Evolutionary conservation across 352 stramenopile genomes (phyloP).

Genomic region (Blastocystis sp.): DNA sequence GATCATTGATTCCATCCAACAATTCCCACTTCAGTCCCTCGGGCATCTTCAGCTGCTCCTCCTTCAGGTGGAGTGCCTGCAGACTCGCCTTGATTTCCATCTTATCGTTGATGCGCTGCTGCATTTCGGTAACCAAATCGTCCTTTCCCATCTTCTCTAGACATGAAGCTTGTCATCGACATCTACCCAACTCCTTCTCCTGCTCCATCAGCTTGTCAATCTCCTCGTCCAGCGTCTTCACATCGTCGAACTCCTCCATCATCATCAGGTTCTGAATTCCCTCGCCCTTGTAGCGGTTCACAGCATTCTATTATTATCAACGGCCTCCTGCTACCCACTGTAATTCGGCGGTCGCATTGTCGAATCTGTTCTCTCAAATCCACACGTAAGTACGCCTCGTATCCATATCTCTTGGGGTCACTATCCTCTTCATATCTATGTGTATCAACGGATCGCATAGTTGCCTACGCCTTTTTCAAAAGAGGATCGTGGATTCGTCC

Average conservation of each 20-base stretch:
- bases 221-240: not conserved
- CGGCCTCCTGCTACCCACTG: not conserved
- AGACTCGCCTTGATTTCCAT: slow-evolving; percentile 36
- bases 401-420: slow-evolving; percentile 10
- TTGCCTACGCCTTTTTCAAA: slow-evolving; percentile 23
- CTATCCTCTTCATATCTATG: slow-evolving; percentile 43
- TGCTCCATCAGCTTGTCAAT: slow-evolving; percentile 36
- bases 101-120: not conserved
- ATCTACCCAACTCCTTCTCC: slow-evolving; percentile 21
- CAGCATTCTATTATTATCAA: slow-evolving; percentile 48
- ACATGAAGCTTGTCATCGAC: not conserved
- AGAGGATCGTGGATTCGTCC: slow-evolving; percentile 35
- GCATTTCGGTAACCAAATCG: not conserved
- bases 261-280: slow-evolving; percentile 51
- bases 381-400: not conserved
- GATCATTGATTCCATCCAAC: not conserved
- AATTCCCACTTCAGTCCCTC: not conserved
- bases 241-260: slow-evolving; percentile 49
- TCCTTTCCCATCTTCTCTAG: slow-evolving; percentile 47
- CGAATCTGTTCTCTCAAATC: slow-evolving; percentile 24
- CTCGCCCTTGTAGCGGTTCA: slow-evolving; percentile 23
- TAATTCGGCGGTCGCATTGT: slow-evolving; percentile 48
- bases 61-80: slow-evolving; percentile 11
- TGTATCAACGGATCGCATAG: not conserved
- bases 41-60: slow-evolving; percentile 28